Percentiles rank a stretch among this genome's conserved stretches.
Evolutionary conservation across 2,329 filamentous ascomycete species (phyloP).

Genomic region (Aspergillus niger): DNA sequence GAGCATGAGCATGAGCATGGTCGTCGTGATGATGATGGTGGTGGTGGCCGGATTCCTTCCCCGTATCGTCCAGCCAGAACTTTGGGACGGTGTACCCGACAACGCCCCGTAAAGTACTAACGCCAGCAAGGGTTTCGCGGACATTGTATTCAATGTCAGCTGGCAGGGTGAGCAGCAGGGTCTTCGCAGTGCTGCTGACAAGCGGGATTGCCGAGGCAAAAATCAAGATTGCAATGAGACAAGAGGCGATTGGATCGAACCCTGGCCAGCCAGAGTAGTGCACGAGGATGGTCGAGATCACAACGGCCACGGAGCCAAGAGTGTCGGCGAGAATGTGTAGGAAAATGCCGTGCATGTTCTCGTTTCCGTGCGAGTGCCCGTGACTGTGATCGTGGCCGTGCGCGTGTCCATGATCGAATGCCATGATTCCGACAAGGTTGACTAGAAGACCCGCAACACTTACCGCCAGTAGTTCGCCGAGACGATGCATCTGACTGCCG

Average conservation of each 20-base stretch:
- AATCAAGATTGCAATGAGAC: slow-evolving; percentile 89
- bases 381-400: slow-evolving; percentile 54
- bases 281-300: slow-evolving; percentile 84
- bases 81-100: slow-evolving; percentile 82
- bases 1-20: background rate
- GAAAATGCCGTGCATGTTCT: slow-evolving; percentile 98
- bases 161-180: slow-evolving; percentile 80
- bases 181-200: slow-evolving; percentile 79
- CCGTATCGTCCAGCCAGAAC: slow-evolving; percentile 84
- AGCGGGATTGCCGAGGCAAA: slow-evolving; percentile 89
- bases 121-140: slow-evolving; percentile 80
- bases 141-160: slow-evolving; percentile 84
- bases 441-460: slow-evolving; percentile 83
- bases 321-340: slow-evolving; percentile 94
- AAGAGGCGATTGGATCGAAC: slow-evolving; percentile 93
- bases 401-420: slow-evolving; percentile 68
- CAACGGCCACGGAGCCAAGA: slow-evolving; percentile 89
- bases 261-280: slow-evolving; percentile 87
- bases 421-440: slow-evolving; percentile 88
- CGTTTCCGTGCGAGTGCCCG: slow-evolving; percentile 69
- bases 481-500: slow-evolving; percentile 77
- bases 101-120: slow-evolving; percentile 80
- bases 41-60: slow-evolving; percentile 38
- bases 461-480: slow-evolving; percentile 85
- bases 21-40: slow-evolving; percentile 24